These are phyloP conservation scores for Wickerhamiella australiensis DNA, from an alignment of 805 yeast genomes.

Conservation along the genomic window DNA sequence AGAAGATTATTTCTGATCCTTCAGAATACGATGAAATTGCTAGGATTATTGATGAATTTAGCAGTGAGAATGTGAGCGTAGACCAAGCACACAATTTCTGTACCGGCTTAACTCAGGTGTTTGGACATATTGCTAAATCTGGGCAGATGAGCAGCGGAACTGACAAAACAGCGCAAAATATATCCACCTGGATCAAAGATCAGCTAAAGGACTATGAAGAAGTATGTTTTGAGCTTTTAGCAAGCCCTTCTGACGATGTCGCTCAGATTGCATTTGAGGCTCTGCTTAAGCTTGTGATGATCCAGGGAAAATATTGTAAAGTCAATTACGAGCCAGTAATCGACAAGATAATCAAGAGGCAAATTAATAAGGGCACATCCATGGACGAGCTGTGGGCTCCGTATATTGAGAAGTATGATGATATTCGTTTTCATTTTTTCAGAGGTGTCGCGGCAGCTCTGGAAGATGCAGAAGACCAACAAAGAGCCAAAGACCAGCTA, in stretches of 20 bases:
- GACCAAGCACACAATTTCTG: not conserved
- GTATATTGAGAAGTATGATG: constrained; percentile 43
- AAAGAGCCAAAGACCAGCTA: constrained; percentile 12
- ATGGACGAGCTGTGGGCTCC: constrained; percentile 11
- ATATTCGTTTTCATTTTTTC: constrained; percentile 64
- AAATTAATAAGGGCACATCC: constrained; percentile 30
- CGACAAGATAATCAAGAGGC: constrained; percentile 29
- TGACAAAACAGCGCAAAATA: constrained; percentile 56
- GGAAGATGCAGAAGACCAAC: constrained; percentile 24
- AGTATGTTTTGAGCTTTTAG: not conserved
- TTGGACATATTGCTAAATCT: constrained; percentile 37
- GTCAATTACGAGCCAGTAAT: constrained; percentile 49
- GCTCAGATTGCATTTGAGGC: constrained; percentile 37
- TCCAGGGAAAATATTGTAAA: constrained; percentile 35
- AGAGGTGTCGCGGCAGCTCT: constrained; percentile 36
- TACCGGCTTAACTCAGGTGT: constrained; percentile 34
- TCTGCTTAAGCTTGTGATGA: constrained; percentile 39
- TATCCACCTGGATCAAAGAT: constrained; percentile 32
- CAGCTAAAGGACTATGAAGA: constrained; percentile 16
- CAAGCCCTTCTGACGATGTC: not conserved
- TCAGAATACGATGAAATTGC: constrained; percentile 9
- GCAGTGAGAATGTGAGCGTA: not conserved
- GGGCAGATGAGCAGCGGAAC: constrained; percentile 32
- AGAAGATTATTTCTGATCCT: constrained; percentile 7
- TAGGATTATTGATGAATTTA: not conserved